Conservation (phyloP, 345 rosid species). For the Melaleuca alternifolia region DNA sequence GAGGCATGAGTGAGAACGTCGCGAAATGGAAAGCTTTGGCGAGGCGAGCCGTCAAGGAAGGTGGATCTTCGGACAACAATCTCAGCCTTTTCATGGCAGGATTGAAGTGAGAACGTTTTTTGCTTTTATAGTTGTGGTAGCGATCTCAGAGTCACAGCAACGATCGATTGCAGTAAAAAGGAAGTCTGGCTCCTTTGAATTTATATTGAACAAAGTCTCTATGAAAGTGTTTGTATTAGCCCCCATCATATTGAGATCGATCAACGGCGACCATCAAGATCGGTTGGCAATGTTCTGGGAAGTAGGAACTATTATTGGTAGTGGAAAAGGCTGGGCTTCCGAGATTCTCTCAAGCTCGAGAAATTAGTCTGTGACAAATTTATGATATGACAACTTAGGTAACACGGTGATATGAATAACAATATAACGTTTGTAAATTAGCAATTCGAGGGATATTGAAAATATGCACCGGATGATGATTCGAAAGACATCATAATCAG, state of each 20-base stretch:
- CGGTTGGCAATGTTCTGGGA: background rate
- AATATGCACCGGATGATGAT: too few species aligned
- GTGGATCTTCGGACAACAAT: conserved; percentile 13
- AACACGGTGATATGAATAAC: too few species aligned
- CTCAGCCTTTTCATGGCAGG: conserved; percentile 9
- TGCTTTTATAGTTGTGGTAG: background rate
- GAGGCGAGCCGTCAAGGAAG: conserved; percentile 4
- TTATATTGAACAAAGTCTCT: background rate
- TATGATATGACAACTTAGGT: too few species aligned
- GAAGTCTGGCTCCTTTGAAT: background rate
- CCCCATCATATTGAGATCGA: background rate
- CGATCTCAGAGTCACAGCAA: background rate
- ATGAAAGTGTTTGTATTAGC: background rate
- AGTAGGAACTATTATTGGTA: background rate
- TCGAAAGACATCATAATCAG: too few species aligned
- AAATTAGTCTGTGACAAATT: too few species aligned
- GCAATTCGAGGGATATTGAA: too few species aligned
- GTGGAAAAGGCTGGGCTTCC: background rate
- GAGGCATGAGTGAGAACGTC: conserved; percentile 8
- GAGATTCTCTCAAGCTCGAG: background rate
- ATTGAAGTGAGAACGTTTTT: background rate
- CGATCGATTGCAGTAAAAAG: background rate
- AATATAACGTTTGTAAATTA: too few species aligned
- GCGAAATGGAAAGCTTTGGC: conserved; percentile 23
- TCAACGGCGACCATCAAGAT: background rate